Evolutionary conservation across 805 yeast species (phyloP).

Genomic region (Candida berthetii): DNA sequence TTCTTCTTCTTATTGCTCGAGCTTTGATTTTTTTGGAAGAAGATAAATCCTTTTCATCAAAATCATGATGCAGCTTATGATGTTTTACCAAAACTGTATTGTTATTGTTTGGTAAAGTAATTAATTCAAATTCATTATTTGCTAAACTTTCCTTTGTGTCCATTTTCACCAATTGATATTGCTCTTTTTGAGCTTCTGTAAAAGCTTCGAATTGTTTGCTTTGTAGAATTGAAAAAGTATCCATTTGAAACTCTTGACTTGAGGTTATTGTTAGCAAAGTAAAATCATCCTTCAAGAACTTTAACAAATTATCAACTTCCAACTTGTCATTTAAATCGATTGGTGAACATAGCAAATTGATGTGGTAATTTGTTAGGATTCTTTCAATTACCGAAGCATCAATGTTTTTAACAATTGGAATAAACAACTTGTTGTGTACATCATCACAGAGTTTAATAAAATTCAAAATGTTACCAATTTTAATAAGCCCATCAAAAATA

Average conservation of each 20-base stretch:
- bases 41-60: too few relatives aligned
- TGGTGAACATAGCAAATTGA: conserved; percentile 19
- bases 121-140: too few relatives aligned
- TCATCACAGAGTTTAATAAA: conserved; percentile 12
- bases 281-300: conserved; percentile 13
- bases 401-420: conserved; percentile 20
- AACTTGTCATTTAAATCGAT: conserved; percentile 12
- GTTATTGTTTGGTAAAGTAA: too few relatives aligned
- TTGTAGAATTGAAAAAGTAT: too few relatives aligned
- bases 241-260: too few relatives aligned
- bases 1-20: conserved; percentile 3
- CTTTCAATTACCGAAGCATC: conserved; percentile 12
- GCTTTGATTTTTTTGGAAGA: conserved; percentile 11
- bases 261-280: too few relatives aligned
- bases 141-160: too few relatives aligned
- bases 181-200: too few relatives aligned
- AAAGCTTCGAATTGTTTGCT: too few relatives aligned
- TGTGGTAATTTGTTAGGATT: conserved; percentile 10
- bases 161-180: too few relatives aligned
- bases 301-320: conserved; percentile 14
- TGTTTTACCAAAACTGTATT: too few relatives aligned
- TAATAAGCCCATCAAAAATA: conserved; percentile 20
- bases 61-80: not conserved
- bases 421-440: conserved; percentile 8
- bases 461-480: conserved; percentile 22